These are phyloP conservation scores for Colletotrichum musae DNA, from an alignment of 2,329 filamentous ascomycete species.

Conservation along the genomic window DNA sequence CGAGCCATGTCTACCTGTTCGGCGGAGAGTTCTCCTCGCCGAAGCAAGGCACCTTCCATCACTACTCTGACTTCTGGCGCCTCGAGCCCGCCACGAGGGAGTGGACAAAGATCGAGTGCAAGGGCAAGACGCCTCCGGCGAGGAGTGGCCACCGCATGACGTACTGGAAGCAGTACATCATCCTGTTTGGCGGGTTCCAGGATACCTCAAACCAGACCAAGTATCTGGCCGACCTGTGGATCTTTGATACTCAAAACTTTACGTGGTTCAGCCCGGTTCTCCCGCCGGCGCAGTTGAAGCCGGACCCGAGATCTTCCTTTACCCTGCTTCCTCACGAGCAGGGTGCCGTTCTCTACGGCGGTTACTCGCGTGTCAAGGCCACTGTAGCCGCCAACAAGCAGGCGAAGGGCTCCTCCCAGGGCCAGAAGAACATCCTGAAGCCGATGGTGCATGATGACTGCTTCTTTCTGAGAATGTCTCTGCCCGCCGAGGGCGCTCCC, in stretches of 20 bases:
- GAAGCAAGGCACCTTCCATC: slow-evolving; percentile 98
- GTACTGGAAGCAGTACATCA: slow-evolving; percentile 95
- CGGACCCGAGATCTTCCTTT: slow-evolving; percentile 92
- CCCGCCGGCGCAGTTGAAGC: slow-evolving; percentile 85
- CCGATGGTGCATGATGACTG: slow-evolving; percentile 95
- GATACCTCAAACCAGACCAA: slow-evolving; percentile 96
- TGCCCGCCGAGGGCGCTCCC: slow-evolving; percentile 77
- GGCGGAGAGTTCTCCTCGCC: slow-evolving; percentile 97
- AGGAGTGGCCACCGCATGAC: slow-evolving; percentile 96
- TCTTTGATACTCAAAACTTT: slow-evolving; percentile 92
- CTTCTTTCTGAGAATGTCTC: slow-evolving; percentile 88
- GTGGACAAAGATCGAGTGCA: slow-evolving; percentile 89
- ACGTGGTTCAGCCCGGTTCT: slow-evolving; percentile 85
- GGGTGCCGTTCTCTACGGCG: slow-evolving; percentile 91
- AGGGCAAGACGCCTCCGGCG: slow-evolving; percentile 84
- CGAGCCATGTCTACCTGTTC: slow-evolving; percentile 89
- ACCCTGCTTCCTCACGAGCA: slow-evolving; percentile 91
- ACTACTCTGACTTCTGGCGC: slow-evolving; percentile 99
- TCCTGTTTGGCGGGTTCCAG: slow-evolving; percentile 97
- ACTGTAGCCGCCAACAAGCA: slow-evolving; percentile 74
- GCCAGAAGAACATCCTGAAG: slow-evolving; percentile 81
- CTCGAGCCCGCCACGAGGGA: slow-evolving; percentile 87
- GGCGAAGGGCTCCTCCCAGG: slow-evolving; percentile 71
- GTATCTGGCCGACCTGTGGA: slow-evolving; percentile 93
- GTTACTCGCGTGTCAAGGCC: slow-evolving; percentile 92